Evolutionary conservation across 2,329 filamentous ascomycete genomes (phyloP).

Genomic region (Botrytis fragariae): DNA sequence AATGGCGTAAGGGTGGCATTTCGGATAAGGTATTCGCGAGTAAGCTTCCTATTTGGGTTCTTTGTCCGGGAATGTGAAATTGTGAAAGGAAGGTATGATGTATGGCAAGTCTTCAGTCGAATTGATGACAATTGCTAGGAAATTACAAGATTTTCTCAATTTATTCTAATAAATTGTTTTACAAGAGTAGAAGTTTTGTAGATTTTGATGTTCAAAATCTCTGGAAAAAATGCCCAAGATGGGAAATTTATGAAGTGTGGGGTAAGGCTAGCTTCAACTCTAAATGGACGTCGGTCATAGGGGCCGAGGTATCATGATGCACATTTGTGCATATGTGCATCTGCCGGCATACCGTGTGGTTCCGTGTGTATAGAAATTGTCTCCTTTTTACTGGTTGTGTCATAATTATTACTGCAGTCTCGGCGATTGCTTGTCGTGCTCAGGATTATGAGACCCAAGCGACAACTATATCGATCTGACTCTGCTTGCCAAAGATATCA

Average conservation of each 20-base stretch:
- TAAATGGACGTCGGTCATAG: slow-evolving; percentile 14
- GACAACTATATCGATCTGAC: background rate
- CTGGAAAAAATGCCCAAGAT: background rate
- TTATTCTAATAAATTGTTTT: background rate
- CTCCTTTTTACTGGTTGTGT: too few species aligned
- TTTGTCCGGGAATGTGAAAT: background rate
- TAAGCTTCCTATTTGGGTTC: background rate
- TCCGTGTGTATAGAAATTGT: background rate
- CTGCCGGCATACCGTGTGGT: background rate
- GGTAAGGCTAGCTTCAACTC: slow-evolving; percentile 17
- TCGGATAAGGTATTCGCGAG: background rate
- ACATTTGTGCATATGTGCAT: background rate
- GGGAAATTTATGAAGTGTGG: slow-evolving; percentile 19
- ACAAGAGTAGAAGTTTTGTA: background rate
- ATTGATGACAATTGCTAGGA: background rate
- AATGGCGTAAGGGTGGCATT: slow-evolving; percentile 22
- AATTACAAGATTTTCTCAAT: background rate
- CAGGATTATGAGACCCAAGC: background rate
- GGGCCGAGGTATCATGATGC: background rate
- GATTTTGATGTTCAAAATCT: background rate
- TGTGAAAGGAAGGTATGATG: background rate
- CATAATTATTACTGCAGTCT: too few species aligned
- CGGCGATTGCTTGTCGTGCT: background rate
- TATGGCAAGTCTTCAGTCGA: background rate
- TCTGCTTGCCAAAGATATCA: background rate